A percentile compares a stretch with the other conserved stretches of the same genome.
Conservation (phyloP, 1,139 yeast species). For the Yamadazyma sp. region DNA sequence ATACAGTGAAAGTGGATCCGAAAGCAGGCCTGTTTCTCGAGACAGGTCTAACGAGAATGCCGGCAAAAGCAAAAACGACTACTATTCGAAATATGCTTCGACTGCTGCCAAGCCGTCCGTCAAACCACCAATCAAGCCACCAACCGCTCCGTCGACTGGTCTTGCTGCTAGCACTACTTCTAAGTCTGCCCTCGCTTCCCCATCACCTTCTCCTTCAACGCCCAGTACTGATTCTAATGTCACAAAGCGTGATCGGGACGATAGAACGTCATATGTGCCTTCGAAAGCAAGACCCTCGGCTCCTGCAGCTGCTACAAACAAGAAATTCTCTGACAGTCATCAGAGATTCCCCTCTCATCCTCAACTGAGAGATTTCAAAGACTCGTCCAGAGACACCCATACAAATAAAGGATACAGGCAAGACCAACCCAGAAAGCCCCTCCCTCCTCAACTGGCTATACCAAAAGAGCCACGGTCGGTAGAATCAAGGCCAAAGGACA, state of each 20-base stretch:
- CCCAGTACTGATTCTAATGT: not conserved
- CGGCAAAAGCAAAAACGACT: conserved; percentile 24
- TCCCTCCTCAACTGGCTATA: conserved; percentile 12
- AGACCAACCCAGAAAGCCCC: conserved; percentile 4
- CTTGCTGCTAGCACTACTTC: not conserved
- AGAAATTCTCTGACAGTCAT: no score
- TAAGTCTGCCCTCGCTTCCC: no score
- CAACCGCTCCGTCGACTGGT: not conserved
- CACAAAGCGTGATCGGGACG: not conserved
- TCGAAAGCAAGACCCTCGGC: conserved; percentile 2
- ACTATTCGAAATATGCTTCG: conserved; percentile 29
- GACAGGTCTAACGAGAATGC: conserved; percentile 20
- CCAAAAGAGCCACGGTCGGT: conserved; percentile 1
- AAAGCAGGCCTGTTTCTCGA: conserved; percentile 9
- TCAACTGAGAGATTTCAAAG: not conserved
- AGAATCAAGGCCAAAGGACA: no score
- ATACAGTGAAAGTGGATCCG: conserved; percentile 22
- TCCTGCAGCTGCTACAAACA: not conserved
- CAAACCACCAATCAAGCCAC: no score
- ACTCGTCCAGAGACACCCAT: not conserved
- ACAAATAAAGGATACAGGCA: not conserved
- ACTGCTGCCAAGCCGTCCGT: not conserved
- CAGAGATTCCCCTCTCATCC: no score
- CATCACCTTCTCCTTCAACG: no score
- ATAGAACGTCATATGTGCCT: not conserved